Evolutionary conservation across 441 rosid genomes (phyloP).

Genomic region (Euphorbia schlechtendalii): DNA sequence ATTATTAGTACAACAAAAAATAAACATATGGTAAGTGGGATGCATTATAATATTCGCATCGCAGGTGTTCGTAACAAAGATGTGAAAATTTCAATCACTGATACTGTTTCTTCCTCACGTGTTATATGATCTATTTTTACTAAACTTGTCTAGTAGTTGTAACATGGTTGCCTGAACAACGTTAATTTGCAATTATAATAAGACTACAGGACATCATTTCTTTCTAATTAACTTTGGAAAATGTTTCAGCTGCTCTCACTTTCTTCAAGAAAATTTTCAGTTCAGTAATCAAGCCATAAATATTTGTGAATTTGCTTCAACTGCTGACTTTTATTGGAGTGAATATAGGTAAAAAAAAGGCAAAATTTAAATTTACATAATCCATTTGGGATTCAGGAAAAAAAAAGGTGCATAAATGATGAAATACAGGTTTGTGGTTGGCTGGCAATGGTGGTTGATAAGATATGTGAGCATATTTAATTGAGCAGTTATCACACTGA

Average conservation of each 20-base stretch:
- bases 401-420: neutral
- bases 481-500: constrained; percentile 41
- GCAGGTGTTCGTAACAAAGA: no score
- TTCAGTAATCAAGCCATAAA: neutral
- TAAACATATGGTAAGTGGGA: no score
- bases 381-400: neutral
- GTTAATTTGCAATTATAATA: neutral
- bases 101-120: no score
- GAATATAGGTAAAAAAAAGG: neutral
- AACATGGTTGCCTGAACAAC: neutral
- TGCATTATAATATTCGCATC: no score
- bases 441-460: constrained; percentile 25
- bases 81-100: no score
- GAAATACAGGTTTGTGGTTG: constrained; percentile 10
- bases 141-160: neutral
- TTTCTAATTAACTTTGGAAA: no score
- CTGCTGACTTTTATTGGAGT: neutral
- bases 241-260: neutral
- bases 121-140: neutral
- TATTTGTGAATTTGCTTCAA: neutral
- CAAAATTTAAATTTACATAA: neutral
- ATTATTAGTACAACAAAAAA: no score
- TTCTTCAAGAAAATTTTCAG: neutral
- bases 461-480: constrained; percentile 32
- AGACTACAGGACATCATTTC: neutral